Evolutionary conservation across 129 eudicot species (phyloP).

Genomic region (Glebionis coronaria): DNA sequence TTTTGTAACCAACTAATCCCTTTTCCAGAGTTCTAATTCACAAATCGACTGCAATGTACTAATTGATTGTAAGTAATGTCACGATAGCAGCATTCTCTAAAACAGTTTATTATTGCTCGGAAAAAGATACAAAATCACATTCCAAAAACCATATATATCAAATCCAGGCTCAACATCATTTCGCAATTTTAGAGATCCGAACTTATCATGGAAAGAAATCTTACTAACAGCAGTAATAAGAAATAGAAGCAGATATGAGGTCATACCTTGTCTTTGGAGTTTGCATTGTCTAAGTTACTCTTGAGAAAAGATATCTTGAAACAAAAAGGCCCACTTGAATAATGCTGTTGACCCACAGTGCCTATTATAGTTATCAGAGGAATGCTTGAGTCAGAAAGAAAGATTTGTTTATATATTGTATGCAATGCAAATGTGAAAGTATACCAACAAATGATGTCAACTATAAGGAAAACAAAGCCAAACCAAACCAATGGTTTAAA

Average conservation of each 20-base stretch:
- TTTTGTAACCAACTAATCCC: background rate
- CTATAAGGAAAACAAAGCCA: background rate
- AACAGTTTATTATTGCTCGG: too few relatives aligned
- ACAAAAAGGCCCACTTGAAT: slow-evolving; percentile 57
- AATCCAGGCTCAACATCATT: background rate
- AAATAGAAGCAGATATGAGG: slow-evolving; percentile 9
- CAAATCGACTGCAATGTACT: background rate
- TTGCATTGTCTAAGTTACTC: slow-evolving; percentile 58
- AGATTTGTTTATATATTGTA: slow-evolving; percentile 19
- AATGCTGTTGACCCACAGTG: slow-evolving; percentile 43
- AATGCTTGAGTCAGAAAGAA: slow-evolving; percentile 43
- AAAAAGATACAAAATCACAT: too few relatives aligned
- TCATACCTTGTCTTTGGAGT: slow-evolving; percentile 72
- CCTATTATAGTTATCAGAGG: slow-evolving; percentile 31
- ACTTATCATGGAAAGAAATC: background rate
- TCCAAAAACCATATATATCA: background rate
- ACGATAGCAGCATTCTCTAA: background rate
- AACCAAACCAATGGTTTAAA: slow-evolving; percentile 23
- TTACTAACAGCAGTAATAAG: background rate
- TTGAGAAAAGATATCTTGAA: slow-evolving; percentile 20
- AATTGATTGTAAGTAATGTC: background rate
- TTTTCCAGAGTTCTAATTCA: background rate
- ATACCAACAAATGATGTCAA: slow-evolving; percentile 31
- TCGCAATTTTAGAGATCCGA: slow-evolving; percentile 6
- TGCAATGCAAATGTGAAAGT: slow-evolving; percentile 23